A percentile compares a stretch with the other conserved stretches of the same genome.
These are phyloP conservation scores for Metarhizium robertsii DNA, from an alignment of 2,329 filamentous ascomycete species.

Conservation along the genomic window DNA sequence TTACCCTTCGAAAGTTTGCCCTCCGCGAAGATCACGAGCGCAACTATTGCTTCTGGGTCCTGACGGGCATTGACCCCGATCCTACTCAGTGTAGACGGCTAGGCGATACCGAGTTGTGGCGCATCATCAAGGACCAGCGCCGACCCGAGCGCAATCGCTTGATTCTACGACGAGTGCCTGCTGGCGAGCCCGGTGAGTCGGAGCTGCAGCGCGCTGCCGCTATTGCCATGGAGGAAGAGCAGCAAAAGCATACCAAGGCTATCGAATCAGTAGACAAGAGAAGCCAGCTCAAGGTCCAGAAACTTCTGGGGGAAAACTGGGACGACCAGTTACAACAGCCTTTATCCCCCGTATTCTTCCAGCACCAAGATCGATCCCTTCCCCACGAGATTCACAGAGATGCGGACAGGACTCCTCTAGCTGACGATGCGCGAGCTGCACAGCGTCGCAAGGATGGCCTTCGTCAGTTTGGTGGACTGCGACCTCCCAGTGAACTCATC, in stretches of 20 bases:
- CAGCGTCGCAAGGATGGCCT: conserved; percentile 45
- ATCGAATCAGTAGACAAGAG: conserved; percentile 59
- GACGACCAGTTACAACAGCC: conserved; percentile 73
- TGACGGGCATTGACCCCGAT: conserved; percentile 77
- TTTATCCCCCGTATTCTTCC: conserved; percentile 68
- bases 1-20: conserved; percentile 79
- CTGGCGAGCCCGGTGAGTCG: conserved; percentile 77
- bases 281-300: conserved; percentile 80
- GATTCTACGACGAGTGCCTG: conserved; percentile 86
- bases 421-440: conserved; percentile 36
- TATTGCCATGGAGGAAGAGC: conserved; percentile 81
- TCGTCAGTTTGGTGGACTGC: conserved; percentile 79
- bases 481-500: conserved; percentile 94
- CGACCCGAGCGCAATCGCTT: conserved; percentile 82
- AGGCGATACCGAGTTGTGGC: conserved; percentile 79
- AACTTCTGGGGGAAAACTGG: conserved; percentile 81
- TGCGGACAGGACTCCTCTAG: conserved; percentile 45
- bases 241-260: conserved; percentile 58
- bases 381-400: conserved; percentile 41
- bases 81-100: conserved; percentile 73
- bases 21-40: conserved; percentile 84
- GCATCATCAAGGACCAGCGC: conserved; percentile 78
- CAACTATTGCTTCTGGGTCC: conserved; percentile 94
- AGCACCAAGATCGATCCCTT: conserved; percentile 58
- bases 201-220: conserved; percentile 81